A percentile compares a stretch with the other conserved stretches of the same genome.
These are phyloP conservation scores for Arctium lappa DNA, from an alignment of 129 eudicot genomes.

Conservation along the genomic window DNA sequence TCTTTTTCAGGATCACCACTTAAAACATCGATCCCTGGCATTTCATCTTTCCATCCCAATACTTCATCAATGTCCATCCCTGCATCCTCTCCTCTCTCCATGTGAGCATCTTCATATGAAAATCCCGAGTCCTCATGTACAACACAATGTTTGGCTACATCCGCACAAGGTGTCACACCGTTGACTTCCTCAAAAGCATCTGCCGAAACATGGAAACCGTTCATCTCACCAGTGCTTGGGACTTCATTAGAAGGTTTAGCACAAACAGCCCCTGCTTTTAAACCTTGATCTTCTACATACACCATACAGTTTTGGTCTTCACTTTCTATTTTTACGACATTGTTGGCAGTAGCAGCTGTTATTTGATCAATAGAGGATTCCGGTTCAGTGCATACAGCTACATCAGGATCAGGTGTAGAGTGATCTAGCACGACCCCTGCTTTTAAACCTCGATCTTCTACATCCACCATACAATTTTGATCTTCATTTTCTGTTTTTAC, in stretches of 20 bases:
- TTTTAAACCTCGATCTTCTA: background rate
- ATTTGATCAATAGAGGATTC: too few species aligned
- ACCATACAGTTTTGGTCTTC: background rate
- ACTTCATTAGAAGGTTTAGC: background rate
- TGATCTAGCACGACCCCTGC: background rate
- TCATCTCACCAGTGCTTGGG: background rate
- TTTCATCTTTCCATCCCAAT: constrained; percentile 41
- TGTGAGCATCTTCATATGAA: constrained; percentile 25
- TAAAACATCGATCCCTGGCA: constrained; percentile 5
- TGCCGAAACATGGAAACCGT: background rate
- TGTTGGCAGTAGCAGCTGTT: background rate
- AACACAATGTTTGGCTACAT: constrained; percentile 4
- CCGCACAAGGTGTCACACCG: background rate
- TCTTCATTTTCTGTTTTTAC: background rate
- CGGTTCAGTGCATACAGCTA: too few species aligned
- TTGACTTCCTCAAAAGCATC: constrained; percentile 2
- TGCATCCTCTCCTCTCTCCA: constrained; percentile 36
- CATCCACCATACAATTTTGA: background rate
- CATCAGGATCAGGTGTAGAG: too few species aligned
- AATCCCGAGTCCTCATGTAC: constrained; percentile 13
- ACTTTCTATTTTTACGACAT: background rate
- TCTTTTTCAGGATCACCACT: constrained; percentile 4
- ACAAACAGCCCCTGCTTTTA: background rate
- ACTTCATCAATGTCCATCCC: constrained; percentile 54
- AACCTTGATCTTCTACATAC: background rate